Evolutionary conservation across 1,284 basidiomycete species (phyloP).

Genomic region (Erythrobasidium hasegawianum): DNA sequence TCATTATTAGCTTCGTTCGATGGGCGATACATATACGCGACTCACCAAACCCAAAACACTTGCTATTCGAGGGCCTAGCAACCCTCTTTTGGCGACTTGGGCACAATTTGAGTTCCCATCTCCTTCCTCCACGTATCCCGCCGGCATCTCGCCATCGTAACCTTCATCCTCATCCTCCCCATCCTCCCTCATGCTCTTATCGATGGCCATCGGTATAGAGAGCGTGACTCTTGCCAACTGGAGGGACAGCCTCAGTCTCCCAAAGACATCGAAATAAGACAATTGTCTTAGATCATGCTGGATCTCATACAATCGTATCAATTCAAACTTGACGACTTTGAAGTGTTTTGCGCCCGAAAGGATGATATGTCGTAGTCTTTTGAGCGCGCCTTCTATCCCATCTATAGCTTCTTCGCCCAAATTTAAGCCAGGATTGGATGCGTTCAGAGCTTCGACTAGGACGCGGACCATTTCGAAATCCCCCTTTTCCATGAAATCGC

Average conservation of each 20-base stretch:
- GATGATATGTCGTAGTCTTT: slow-evolving; percentile 46
- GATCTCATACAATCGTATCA: slow-evolving; percentile 69
- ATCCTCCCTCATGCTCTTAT: slow-evolving; percentile 58
- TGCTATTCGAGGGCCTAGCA: slow-evolving; percentile 39
- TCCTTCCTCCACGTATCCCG: slow-evolving; percentile 10
- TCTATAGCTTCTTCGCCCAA: slow-evolving; percentile 49
- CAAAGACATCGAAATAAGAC: slow-evolving; percentile 70
- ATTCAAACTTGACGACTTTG: slow-evolving; percentile 65
- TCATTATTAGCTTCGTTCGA: neutral
- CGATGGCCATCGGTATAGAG: slow-evolving; percentile 69
- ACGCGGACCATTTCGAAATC: slow-evolving; percentile 74
- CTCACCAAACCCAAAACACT: slow-evolving; percentile 42
- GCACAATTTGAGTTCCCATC: slow-evolving; percentile 31
- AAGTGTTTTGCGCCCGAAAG: slow-evolving; percentile 69
- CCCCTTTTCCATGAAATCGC: slow-evolving; percentile 70
- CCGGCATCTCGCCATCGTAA: neutral
- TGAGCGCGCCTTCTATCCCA: slow-evolving; percentile 49
- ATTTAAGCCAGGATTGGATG: slow-evolving; percentile 50
- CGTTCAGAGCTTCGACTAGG: slow-evolving; percentile 59
- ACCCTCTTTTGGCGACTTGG: slow-evolving; percentile 35
- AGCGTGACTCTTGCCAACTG: slow-evolving; percentile 75
- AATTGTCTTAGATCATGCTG: slow-evolving; percentile 70
- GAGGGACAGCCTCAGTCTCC: slow-evolving; percentile 70
- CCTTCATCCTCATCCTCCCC: slow-evolving; percentile 29
- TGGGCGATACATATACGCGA: neutral